Evolutionary conservation across 768 basidiomycete species (phyloP).

Genomic region (Tulasnella sp.): DNA sequence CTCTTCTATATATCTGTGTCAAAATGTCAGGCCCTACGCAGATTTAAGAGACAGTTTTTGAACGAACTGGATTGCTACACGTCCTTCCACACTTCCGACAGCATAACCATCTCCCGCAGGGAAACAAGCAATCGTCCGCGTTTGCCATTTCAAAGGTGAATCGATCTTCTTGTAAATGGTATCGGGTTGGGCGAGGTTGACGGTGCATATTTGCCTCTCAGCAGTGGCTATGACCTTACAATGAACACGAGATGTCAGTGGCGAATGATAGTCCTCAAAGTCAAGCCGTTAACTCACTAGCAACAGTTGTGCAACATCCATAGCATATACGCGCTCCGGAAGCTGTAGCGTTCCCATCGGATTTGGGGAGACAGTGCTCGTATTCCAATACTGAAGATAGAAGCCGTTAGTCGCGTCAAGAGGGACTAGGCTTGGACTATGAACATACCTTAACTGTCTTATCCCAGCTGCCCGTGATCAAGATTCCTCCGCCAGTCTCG

Average conservation of each 20-base stretch:
- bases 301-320: conserved; percentile 71
- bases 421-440: background rate
- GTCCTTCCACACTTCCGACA: conserved; percentile 77
- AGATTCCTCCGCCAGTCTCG: conserved; percentile 62
- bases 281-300: conserved; percentile 31
- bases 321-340: conserved; percentile 84
- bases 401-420: background rate
- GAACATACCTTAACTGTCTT: conserved; percentile 78
- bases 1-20: conserved; percentile 9
- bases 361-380: conserved; percentile 45
- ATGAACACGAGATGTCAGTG: background rate
- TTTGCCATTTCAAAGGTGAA: conserved; percentile 92
- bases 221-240: conserved; percentile 74
- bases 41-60: background rate
- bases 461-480: conserved; percentile 96
- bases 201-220: conserved; percentile 83
- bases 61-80: conserved; percentile 90
- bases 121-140: conserved; percentile 75
- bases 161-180: conserved; percentile 64
- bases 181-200: conserved; percentile 74
- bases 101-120: conserved; percentile 70
- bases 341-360: conserved; percentile 71
- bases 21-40: background rate
- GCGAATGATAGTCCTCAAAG: background rate
- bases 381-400: conserved; percentile 75